Conservation (phyloP, 2,329 filamentous ascomycete genomes). For the Sporothrix mexicana region DNA sequence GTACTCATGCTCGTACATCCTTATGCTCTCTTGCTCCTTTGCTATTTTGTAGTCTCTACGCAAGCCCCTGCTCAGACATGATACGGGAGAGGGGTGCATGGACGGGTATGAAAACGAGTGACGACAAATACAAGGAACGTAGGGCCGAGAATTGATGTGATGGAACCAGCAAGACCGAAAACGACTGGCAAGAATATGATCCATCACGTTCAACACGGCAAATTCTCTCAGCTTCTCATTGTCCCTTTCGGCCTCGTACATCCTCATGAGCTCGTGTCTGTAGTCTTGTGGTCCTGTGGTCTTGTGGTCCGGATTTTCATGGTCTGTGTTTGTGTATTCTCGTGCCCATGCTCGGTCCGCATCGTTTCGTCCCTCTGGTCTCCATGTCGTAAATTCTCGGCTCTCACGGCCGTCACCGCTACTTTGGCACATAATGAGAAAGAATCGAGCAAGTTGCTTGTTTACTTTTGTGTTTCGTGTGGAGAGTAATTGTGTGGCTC, state of each 20-base stretch:
- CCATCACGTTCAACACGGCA: constrained; percentile 19
- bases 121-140: background rate
- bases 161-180: background rate
- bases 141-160: constrained; percentile 7
- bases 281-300: background rate
- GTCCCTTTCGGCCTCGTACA: background rate
- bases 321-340: background rate
- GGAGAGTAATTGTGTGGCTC: background rate
- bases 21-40: background rate
- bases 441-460: background rate
- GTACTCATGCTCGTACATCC: background rate
- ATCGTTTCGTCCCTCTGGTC: background rate
- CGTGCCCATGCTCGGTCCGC: background rate
- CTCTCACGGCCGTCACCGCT: constrained; percentile 21
- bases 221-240: background rate
- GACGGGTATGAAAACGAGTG: background rate
- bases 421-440: background rate
- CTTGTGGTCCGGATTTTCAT: background rate
- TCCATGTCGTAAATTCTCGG: too few relatives aligned
- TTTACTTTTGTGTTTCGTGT: background rate
- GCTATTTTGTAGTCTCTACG: background rate
- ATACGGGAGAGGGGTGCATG: background rate
- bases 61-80: background rate
- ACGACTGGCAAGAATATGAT: background rate
- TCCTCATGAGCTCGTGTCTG: too few relatives aligned